A percentile compares a stretch with the other conserved stretches of the same genome.
Conservation (phyloP, 1,139 yeast genomes). For the Yamadazyma siamensis region DNA sequence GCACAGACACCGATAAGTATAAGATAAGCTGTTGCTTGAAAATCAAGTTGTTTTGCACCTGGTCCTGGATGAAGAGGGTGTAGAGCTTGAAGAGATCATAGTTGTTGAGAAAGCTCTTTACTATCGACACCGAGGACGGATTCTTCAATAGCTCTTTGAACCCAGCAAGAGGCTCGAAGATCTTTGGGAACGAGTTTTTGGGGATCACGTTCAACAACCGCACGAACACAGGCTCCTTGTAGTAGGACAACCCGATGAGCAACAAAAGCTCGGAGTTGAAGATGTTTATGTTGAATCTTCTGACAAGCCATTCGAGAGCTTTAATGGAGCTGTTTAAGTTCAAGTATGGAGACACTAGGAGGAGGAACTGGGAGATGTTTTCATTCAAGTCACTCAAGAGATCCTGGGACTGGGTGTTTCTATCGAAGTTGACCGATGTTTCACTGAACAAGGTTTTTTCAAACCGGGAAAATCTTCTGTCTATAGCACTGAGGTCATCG, state of each 20-base stretch:
- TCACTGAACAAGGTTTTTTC: conserved; percentile 74
- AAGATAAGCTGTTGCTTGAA: conserved; percentile 75
- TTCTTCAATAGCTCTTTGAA: conserved; percentile 61
- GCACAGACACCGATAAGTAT: conserved; percentile 72
- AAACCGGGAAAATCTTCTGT: conserved; percentile 71
- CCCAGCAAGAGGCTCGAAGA: conserved; percentile 68
- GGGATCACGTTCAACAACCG: conserved; percentile 72
- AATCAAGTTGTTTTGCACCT: conserved; percentile 51
- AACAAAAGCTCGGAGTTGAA: conserved; percentile 73
- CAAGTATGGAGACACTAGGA: conserved; percentile 73
- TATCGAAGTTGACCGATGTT: conserved; percentile 72
- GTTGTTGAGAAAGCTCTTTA: conserved; percentile 70
- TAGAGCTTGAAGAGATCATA: conserved; percentile 65
- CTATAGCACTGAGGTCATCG: conserved; percentile 66
- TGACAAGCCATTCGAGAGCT: conserved; percentile 92
- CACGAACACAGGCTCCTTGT: conserved; percentile 66
- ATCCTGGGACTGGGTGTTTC: conserved; percentile 74
- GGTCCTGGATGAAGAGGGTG: conserved; percentile 54
- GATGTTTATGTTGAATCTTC: conserved; percentile 85
- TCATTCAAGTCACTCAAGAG: conserved; percentile 69
- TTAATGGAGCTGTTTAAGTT: conserved; percentile 70
- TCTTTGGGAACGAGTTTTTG: conserved; percentile 60
- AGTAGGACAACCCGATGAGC: conserved; percentile 74
- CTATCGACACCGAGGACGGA: conserved; percentile 68
- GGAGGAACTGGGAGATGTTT: conserved; percentile 71